phyloP scores from a whole-genome alignment of 2,329 filamentous ascomycete species.

The Fusarium sp. region DNA sequence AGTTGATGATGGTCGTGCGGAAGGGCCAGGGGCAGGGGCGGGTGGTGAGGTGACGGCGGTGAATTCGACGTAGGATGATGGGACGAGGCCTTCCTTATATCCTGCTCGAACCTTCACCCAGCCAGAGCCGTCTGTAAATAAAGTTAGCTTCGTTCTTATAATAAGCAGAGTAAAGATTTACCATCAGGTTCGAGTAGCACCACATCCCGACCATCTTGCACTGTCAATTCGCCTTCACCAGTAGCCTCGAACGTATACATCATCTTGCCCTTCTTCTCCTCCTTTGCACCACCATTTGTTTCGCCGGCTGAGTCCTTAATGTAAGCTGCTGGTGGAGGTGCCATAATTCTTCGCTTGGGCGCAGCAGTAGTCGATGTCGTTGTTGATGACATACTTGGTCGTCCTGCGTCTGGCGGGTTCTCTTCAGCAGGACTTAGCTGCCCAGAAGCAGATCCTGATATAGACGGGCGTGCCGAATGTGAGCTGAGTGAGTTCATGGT shows the following conservation, averaged over 20 bases:
- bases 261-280: conserved; percentile 81
- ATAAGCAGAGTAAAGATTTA: conserved; percentile 58
- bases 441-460: conserved; percentile 68
- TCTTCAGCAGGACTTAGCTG: conserved; percentile 65
- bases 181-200: conserved; percentile 86
- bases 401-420: conserved; percentile 46
- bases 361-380: conserved; percentile 45
- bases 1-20: conserved; percentile 75
- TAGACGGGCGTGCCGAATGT: conserved; percentile 80
- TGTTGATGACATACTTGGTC: conserved; percentile 46
- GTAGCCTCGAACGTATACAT: conserved; percentile 85
- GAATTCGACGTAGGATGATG: conserved; percentile 84
- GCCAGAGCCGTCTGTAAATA: conserved; percentile 80
- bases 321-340: conserved; percentile 87
- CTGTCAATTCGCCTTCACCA: conserved; percentile 82
- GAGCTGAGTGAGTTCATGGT: conserved; percentile 93
- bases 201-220: conserved; percentile 83
- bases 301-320: conserved; percentile 71
- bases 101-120: conserved; percentile 88
- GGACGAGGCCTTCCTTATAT: conserved; percentile 84
- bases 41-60: conserved; percentile 55
- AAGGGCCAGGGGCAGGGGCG: conserved; percentile 57
- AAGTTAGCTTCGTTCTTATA: conserved; percentile 16
- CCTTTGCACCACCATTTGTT: conserved; percentile 55
- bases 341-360: conserved; percentile 79